Percentiles rank a stretch among this genome's conserved stretches.
phyloP scores from a whole-genome alignment of 139 green algal genomes.

The Chlorella sp. region DNA sequence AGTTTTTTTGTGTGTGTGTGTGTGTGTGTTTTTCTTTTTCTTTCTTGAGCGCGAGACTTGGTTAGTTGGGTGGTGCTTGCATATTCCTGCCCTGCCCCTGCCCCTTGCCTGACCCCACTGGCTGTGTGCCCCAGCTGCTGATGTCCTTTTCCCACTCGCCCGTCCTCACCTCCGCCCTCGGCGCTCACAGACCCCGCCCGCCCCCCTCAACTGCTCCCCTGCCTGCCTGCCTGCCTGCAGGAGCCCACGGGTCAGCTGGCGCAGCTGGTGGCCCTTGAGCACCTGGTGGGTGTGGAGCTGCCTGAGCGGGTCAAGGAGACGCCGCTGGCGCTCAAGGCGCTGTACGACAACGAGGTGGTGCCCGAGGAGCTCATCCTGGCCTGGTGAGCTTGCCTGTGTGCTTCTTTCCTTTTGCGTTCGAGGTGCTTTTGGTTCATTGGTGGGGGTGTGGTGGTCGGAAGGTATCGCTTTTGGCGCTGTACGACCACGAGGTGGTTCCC shows the following conservation, averaged over 20 bases:
- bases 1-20: too few relatives aligned
- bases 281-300: constrained; percentile 55
- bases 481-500: too few relatives aligned
- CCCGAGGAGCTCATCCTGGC: constrained; percentile 90
- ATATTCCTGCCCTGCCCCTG: neutral
- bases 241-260: constrained; percentile 73
- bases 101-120: too few relatives aligned
- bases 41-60: too few relatives aligned
- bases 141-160: too few relatives aligned
- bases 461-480: too few relatives aligned
- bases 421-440: too few relatives aligned
- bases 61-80: neutral
- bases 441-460: too few relatives aligned
- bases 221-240: neutral
- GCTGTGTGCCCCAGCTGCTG: neutral
- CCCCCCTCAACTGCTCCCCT: neutral
- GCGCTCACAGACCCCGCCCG: neutral
- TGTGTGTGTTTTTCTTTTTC: too few relatives aligned
- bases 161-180: neutral
- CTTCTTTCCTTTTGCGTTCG: neutral
- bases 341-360: constrained; percentile 92
- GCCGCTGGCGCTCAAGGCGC: constrained; percentile 81
- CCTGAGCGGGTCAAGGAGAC: constrained; percentile 65
- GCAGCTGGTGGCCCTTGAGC: constrained; percentile 85
- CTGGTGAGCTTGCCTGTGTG: constrained; percentile 51